These are phyloP conservation scores for Xerocomus potaroensis DNA, from an alignment of 768 basidiomycete genomes.

Conservation along the genomic window DNA sequence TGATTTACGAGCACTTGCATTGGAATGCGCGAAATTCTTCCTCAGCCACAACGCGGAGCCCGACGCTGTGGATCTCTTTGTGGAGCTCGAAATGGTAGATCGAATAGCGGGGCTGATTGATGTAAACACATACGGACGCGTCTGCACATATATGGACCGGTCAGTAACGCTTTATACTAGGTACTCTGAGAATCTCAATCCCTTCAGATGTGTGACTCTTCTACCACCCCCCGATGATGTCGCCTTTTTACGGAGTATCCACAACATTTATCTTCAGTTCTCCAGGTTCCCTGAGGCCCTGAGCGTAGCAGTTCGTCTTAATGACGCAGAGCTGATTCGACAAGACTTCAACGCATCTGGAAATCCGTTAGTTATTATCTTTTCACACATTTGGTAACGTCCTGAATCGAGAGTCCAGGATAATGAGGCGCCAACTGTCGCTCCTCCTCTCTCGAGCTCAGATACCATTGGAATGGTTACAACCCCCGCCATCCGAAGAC, in stretches of 20 bases:
- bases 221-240: constrained; percentile 92
- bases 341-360: constrained; percentile 87
- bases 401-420: constrained; percentile 34
- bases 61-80: constrained; percentile 92
- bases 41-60: constrained; percentile 95
- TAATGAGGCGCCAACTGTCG: constrained; percentile 94
- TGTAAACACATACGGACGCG: constrained; percentile 80
- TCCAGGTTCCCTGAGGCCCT: constrained; percentile 90
- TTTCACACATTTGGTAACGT: neutral
- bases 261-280: constrained; percentile 83
- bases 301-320: constrained; percentile 77
- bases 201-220: constrained; percentile 73
- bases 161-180: constrained; percentile 32
- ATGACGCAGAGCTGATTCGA: constrained; percentile 73
- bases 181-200: constrained; percentile 1
- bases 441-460: constrained; percentile 91
- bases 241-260: constrained; percentile 83
- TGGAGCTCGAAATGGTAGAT: constrained; percentile 88
- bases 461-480: constrained; percentile 86
- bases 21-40: constrained; percentile 86
- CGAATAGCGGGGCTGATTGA: constrained; percentile 78
- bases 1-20: constrained; percentile 70
- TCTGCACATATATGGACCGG: constrained; percentile 96
- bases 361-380: constrained; percentile 61
- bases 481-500: constrained; percentile 46